Base-by-base conservation (phyloP, 345 rosid genomes). In the Arabidopsis thaliana region DNA sequence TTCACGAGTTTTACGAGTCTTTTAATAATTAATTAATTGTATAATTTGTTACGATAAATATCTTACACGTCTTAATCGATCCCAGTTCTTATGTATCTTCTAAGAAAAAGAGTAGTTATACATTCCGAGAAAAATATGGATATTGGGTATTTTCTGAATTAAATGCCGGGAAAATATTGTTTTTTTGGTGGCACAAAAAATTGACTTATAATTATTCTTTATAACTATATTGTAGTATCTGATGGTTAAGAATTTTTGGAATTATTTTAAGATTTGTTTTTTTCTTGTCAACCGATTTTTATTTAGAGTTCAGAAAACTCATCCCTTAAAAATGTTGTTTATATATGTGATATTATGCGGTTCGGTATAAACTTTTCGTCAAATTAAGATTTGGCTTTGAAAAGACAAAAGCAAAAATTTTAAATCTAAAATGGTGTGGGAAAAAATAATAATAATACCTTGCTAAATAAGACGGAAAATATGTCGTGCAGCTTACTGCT, bases 51-150 rank as follows among this genome's bases (percentile, higher is more conserved):
- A 3, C 32, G 4, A 28, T 28, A 28, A 28, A 28, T 28, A 28
- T 28, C 32, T 28, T 28, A 28, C 32, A 28, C 50, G 60, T 62
- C 80, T 9, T 22, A 64, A 64, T 71, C 66, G 5, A 14, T 46
- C 37, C 8, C 53, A 44, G 53, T 77, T 64, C 38, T 28, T 77
- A 62, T 77, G 44, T 70, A 46, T 66, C 10, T 59, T 59, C 45
- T 28, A 75, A 59, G 59, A 4, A 59, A 59, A 45, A 13, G n/a
- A 6, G 49, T 40, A 42, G 1, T 42, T 37, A 37, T 59, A 20
- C 23, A 38, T 48, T 55, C 14, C 30, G 7, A 28, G 45, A 20
- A 74, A 74, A 73, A 74, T 56, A 41, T 34, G 55, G 25, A 37
- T 65, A 45, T 74, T 45, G 6, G 66, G 65, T 65, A 56, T 49